Conservation (phyloP, 1,284 basidiomycete genomes). For the Moesziomyces sp. region DNA sequence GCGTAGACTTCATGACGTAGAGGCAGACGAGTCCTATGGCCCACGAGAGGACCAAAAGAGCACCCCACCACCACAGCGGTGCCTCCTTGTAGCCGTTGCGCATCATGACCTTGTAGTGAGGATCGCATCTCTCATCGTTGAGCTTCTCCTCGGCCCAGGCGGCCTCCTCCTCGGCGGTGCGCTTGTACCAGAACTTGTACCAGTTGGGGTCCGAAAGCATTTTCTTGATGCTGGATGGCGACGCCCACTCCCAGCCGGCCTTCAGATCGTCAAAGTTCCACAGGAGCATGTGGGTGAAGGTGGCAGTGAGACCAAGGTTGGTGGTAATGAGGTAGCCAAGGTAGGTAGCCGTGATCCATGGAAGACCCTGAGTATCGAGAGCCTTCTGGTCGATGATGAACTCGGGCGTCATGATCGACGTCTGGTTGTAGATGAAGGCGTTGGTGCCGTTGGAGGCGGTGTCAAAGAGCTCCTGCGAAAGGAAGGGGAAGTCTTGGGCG, state of each 20-base stretch:
- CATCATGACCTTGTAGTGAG: conserved; percentile 37
- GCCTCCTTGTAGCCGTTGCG: conserved; percentile 32
- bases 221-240: conserved; percentile 19
- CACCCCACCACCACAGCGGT: conserved; percentile 36
- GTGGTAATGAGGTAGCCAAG: conserved; percentile 30
- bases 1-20: conserved; percentile 35
- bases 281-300: conserved; percentile 40
- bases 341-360: conserved; percentile 32
- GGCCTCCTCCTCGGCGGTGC: conserved; percentile 19
- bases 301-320: conserved; percentile 37
- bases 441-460: conserved; percentile 31
- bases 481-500: conserved; percentile 37
- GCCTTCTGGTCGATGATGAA: conserved; percentile 23
- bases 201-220: conserved; percentile 16
- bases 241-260: conserved; percentile 36
- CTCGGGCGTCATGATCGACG: conserved; percentile 34
- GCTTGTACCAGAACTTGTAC: conserved; percentile 29
- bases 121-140: conserved; percentile 20
- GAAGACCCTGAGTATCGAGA: conserved; percentile 24
- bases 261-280: conserved; percentile 41
- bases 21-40: conserved; percentile 22
- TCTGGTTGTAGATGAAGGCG: conserved; percentile 38
- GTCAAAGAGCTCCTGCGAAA: conserved; percentile 32
- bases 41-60: conserved; percentile 17
- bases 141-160: conserved; percentile 13